Conservation (phyloP, 495 filamentous ascomycete genomes). For the Daldinia loculata region DNA sequence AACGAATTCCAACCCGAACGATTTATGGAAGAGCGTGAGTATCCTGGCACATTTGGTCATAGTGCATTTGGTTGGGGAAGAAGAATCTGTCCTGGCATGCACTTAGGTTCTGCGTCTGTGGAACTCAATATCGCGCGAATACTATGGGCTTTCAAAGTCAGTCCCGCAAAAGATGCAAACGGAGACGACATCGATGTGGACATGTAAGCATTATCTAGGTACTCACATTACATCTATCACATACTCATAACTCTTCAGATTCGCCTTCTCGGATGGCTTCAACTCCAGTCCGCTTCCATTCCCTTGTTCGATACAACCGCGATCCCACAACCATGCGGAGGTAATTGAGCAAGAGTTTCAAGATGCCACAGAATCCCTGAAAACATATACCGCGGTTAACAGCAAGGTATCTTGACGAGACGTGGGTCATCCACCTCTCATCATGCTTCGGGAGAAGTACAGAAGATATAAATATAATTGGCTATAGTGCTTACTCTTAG, state of each 20-base stretch:
- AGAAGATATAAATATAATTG: not conserved
- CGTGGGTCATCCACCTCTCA: not conserved
- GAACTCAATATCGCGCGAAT: constrained; percentile 62
- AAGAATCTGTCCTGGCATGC: constrained; percentile 65
- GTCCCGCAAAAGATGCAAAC: constrained; percentile 53
- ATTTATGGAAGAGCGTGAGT: constrained; percentile 53
- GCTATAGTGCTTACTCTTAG: not conserved
- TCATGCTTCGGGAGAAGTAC: not conserved
- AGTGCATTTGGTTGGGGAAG: constrained; percentile 68
- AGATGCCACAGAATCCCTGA: constrained; percentile 43
- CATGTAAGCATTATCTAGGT: constrained; percentile 53
- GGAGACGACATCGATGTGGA: constrained; percentile 60
- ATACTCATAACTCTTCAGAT: constrained; percentile 38
- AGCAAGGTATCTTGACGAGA: constrained; percentile 31
- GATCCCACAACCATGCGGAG: constrained; percentile 44
- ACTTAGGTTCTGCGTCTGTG: constrained; percentile 59
- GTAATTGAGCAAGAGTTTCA: constrained; percentile 47
- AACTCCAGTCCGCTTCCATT: constrained; percentile 62
- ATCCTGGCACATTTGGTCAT: constrained; percentile 62
- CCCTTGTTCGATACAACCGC: constrained; percentile 52
- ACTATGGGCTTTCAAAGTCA: constrained; percentile 61
- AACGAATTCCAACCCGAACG: constrained; percentile 59
- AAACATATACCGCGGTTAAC: constrained; percentile 40
- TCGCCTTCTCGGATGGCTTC: constrained; percentile 61
- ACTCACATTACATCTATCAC: not conserved